Percentiles rank a stretch among this genome's conserved stretches.
Evolutionary conservation across 2,329 filamentous ascomycete genomes (phyloP).

Genomic region (Myriosclerotinia scirpicola): DNA sequence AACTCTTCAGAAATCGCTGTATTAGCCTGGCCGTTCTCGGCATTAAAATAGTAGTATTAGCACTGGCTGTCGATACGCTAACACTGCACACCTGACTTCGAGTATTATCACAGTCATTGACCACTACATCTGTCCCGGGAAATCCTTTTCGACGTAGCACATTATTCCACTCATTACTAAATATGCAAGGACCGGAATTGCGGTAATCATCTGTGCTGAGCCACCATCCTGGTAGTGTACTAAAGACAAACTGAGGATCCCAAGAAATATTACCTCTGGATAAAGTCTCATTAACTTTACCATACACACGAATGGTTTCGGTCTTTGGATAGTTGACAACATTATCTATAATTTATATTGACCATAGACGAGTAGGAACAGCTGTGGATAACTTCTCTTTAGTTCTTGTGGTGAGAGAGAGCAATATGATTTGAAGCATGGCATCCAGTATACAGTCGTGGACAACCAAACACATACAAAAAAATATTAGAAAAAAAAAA

Average conservation of each 20-base stretch:
- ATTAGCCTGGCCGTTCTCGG: not conserved
- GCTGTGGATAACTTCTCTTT: not conserved
- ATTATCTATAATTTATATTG: not conserved
- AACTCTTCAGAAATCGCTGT: not conserved
- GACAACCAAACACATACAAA: too few species aligned
- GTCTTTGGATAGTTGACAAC: not conserved
- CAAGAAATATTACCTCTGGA: not conserved
- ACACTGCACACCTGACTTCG: not conserved
- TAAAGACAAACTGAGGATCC: not conserved
- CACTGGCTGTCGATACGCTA: not conserved
- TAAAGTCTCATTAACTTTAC: not conserved
- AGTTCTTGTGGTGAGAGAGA: slow-evolving; percentile 27
- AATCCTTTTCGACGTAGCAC: not conserved
- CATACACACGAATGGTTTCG: not conserved
- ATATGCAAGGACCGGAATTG: not conserved
- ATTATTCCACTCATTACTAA: not conserved
- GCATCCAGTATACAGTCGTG: too few species aligned
- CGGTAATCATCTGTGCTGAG: slow-evolving; percentile 24
- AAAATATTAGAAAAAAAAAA: too few species aligned
- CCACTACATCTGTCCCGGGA: not conserved
- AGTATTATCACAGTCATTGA: not conserved
- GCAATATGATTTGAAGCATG: slow-evolving; percentile 39
- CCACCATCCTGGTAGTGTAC: slow-evolving; percentile 27
- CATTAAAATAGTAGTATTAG: not conserved
- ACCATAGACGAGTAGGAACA: not conserved